phyloP scores from a whole-genome alignment of 2,329 filamentous ascomycete genomes.

The Coleophoma crateriformis region DNA sequence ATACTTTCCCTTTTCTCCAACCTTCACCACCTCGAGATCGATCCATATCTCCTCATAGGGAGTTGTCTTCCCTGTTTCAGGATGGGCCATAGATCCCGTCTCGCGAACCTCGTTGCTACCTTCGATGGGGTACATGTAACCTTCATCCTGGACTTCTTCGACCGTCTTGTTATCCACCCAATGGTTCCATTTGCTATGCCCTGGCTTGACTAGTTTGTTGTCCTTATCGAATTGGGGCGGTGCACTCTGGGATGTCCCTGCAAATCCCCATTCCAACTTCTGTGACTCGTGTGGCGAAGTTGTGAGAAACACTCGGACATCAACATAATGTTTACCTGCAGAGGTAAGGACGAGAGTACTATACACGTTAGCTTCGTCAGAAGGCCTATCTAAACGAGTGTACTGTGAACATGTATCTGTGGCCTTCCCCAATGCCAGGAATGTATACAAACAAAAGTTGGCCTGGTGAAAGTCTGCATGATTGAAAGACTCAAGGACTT shows the following conservation, averaged over 20 bases:
- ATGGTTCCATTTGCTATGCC: constrained; percentile 12
- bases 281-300: constrained; percentile 1
- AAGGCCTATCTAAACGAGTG: neutral
- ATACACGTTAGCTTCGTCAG: neutral
- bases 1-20: neutral
- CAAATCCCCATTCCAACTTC: constrained; percentile 16
- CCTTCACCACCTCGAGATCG: constrained; percentile 8
- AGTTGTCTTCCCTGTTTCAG: constrained; percentile 13
- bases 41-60: constrained; percentile 23
- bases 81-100: constrained; percentile 14
- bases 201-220: constrained; percentile 1
- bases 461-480: no score
- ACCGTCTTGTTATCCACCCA: constrained; percentile 6
- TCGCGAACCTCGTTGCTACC: constrained; percentile 15
- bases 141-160: constrained; percentile 14
- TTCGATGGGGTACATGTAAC: constrained; percentile 12
- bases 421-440: neutral
- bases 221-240: neutral
- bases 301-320: constrained; percentile 12
- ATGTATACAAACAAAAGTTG: no score
- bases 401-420: neutral
- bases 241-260: neutral
- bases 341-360: constrained; percentile 18
- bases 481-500: neutral
- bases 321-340: constrained; percentile 12